A percentile compares a stretch with the other conserved stretches of the same genome.
Conservation (phyloP, 2,329 filamentous ascomycete species). For the Xylariaceae sp. region DNA sequence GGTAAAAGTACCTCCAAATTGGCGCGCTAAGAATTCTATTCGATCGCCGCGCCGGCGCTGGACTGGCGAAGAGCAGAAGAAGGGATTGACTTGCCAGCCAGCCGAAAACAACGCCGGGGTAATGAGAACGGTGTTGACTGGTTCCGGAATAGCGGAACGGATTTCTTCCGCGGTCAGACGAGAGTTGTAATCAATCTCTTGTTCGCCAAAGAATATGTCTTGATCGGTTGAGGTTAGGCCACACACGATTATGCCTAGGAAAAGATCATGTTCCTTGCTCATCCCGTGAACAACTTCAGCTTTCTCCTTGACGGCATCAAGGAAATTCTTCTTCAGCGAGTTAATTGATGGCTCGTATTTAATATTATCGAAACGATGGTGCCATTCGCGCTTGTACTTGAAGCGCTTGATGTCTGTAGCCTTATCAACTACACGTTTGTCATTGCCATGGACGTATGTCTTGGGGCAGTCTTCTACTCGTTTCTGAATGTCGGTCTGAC, state of each 20-base stretch:
- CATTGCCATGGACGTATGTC: slow-evolving; percentile 20
- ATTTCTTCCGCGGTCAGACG: slow-evolving; percentile 16
- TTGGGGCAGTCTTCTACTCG: slow-evolving; percentile 14
- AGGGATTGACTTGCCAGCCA: slow-evolving; percentile 27
- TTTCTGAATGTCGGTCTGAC: slow-evolving; percentile 17
- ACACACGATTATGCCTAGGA: slow-evolving; percentile 23
- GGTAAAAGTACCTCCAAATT: slow-evolving; percentile 25
- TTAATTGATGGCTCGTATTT: slow-evolving; percentile 15
- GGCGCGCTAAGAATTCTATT: slow-evolving; percentile 20
- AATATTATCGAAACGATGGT: slow-evolving; percentile 14
- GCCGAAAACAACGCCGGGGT: slow-evolving; percentile 26
- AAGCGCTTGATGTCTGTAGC: slow-evolving; percentile 3
- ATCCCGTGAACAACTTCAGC: slow-evolving; percentile 5
- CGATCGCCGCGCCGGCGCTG: slow-evolving; percentile 4
- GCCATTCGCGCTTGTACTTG: neutral
- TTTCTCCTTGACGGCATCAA: slow-evolving; percentile 12
- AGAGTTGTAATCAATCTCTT: neutral
- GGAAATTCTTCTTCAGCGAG: slow-evolving; percentile 16
- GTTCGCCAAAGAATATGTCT: slow-evolving; percentile 22
- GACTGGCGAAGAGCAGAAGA: slow-evolving; percentile 10
- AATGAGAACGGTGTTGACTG: slow-evolving; percentile 15
- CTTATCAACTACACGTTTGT: slow-evolving; percentile 16
- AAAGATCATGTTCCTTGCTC: slow-evolving; percentile 2
- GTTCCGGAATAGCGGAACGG: slow-evolving; percentile 11
- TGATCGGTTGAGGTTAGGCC: slow-evolving; percentile 25